These are phyloP conservation scores for Phaseolus lunatus DNA, from an alignment of 306 rosid genomes.

Conservation along the genomic window DNA sequence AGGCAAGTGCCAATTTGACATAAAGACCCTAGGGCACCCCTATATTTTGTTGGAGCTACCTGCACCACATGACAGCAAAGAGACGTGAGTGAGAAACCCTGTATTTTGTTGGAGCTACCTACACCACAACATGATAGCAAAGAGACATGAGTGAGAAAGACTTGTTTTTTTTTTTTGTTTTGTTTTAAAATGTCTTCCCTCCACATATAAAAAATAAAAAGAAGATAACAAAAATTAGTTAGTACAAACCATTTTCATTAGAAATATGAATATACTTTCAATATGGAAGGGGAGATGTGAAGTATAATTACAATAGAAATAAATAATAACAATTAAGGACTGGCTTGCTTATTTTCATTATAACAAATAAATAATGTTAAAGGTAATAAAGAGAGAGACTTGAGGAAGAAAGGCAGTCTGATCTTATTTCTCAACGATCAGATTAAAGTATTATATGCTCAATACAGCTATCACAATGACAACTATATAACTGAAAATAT, in stretches of 20 bases:
- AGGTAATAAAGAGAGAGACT: too few relatives aligned
- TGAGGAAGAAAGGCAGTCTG: too few relatives aligned
- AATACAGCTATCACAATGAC: too few relatives aligned
- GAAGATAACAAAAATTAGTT: neutral
- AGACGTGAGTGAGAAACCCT: too few relatives aligned
- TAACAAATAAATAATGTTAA: neutral
- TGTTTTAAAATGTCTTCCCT: conserved; percentile 21
- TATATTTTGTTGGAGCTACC: conserved; percentile 90
- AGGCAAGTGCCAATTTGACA: conserved; percentile 94
- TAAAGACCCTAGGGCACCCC: conserved; percentile 85
- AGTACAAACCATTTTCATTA: neutral
- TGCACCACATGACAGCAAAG: conserved; percentile 40
- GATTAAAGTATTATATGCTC: too few relatives aligned
- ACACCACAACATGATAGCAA: conserved; percentile 29
- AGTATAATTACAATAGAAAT: neutral
- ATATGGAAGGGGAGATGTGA: conserved; percentile 16
- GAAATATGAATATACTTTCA: conserved; percentile 3
- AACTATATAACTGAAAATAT: too few relatives aligned
- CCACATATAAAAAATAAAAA: neutral
- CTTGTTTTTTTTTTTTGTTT: neutral
- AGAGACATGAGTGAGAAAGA: conserved; percentile 33
- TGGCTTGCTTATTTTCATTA: conserved; percentile 1
- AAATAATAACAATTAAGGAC: conserved; percentile 12
- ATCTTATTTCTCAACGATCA: too few relatives aligned
- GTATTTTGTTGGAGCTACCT: conserved; percentile 91